Evolutionary conservation across 768 basidiomycete species (phyloP), one percentile per base, ranked within the genome.

Genomic region (Rhizopogon vesiculosus): DNA sequence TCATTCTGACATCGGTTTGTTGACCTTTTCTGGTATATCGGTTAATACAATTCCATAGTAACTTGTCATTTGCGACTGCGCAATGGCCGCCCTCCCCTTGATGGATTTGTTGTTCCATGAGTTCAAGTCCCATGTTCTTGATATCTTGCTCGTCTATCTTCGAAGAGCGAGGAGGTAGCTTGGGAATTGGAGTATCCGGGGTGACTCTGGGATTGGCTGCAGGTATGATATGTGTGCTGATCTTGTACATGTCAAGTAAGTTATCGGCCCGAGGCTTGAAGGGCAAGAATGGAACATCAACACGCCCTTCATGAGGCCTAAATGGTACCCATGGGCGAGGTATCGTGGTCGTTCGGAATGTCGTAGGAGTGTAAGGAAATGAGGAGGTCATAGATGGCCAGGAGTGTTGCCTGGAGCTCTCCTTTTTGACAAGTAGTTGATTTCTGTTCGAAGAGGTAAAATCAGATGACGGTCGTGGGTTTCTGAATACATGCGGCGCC

Each of bases 1-100:
- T 12, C 45, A 22, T 19, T 60, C 74, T 74, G 19, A 22, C 19
- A 19, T 48, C 19, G 4, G 12, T 12, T 18, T 31, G 5, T 5
- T 9, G 3, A 53, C 53, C 57, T 43, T 35, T 38, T 60, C 73
- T 75, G 25, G 80, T 79, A 66, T 87, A 92, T 40, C 91, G 81
- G 62, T 93, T 91, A 38, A 85, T 65, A 51, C 81, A 85, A 51
- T 80, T 84, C 87, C 89, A 91, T 51, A 91, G 68, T 5, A 81
- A 63, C 54, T 58, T 71, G 54, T 59, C 55, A 44, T 62, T 67
- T 5, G 45, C 57, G 13, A 38, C n/a, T 0, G 49, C 56, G 6
- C 12, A 45, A 15, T 64, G 51, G 18, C 38, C 59, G n/a, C 61
- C 64, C 19, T 57, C 15, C 4, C 51, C 53, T 33, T 64, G 61